phyloP scores from a whole-genome alignment of 2,329 filamentous ascomycete species.

The Diaporthe capsici region DNA sequence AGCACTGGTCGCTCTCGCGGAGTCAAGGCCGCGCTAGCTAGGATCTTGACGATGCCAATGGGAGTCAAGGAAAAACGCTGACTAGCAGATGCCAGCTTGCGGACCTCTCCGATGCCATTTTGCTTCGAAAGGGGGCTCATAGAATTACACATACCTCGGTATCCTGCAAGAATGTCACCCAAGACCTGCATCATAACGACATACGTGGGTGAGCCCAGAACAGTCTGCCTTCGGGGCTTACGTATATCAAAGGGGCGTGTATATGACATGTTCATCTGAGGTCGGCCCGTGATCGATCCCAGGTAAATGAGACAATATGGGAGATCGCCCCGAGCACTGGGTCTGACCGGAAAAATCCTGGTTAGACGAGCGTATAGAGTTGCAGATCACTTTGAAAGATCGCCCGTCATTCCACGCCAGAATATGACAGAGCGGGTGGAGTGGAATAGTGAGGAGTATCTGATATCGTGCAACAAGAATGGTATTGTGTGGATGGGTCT shows the following conservation, averaged over 20 bases:
- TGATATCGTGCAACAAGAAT: conserved; percentile 11
- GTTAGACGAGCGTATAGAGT: conserved; percentile 14
- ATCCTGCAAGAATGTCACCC: not conserved
- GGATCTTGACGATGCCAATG: conserved; percentile 8
- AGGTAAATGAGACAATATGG: conserved; percentile 12
- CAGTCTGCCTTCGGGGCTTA: not conserved
- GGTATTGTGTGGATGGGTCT: conserved; percentile 8
- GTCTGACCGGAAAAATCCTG: not conserved
- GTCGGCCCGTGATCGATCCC: conserved; percentile 26
- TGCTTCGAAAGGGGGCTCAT: not conserved
- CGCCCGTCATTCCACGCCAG: conserved; percentile 15
- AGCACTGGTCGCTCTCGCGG: not conserved
- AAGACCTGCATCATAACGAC: not conserved
- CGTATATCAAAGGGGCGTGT: not conserved
- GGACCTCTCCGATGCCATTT: not conserved
- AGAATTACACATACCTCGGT: too few species aligned
- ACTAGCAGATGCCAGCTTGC: not conserved
- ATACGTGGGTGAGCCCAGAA: not conserved
- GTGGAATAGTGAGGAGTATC: not conserved
- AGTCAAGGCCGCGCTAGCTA: conserved; percentile 15
- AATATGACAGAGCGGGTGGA: not conserved
- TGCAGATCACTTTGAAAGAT: conserved; percentile 11
- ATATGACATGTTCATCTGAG: conserved; percentile 18
- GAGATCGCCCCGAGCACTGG: conserved; percentile 27
- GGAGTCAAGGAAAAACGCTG: conserved; percentile 11